These are phyloP conservation scores for Metarhizium guizhouense DNA, from an alignment of 2,329 filamentous ascomycete genomes.

Conservation along the genomic window DNA sequence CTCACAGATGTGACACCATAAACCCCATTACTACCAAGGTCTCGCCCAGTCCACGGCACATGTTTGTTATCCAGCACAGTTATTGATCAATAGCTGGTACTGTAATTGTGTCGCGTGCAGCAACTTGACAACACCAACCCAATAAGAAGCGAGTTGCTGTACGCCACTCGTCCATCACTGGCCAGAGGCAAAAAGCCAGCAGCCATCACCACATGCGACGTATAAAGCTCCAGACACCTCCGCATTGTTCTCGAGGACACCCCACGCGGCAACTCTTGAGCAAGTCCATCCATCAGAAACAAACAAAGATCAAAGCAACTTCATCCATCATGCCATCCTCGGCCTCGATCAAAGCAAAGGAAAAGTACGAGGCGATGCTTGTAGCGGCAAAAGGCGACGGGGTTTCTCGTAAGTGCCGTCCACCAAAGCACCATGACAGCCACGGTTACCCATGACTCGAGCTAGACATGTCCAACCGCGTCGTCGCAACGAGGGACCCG, in stretches of 20 bases:
- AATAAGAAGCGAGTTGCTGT: neutral
- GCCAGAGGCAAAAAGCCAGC: neutral
- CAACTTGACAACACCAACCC: neutral
- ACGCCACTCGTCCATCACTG: neutral
- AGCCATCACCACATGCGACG: neutral
- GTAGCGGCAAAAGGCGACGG: neutral
- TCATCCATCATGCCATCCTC: neutral
- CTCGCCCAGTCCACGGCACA: neutral
- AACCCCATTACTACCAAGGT: no score
- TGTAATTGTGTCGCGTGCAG: neutral
- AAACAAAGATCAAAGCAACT: neutral
- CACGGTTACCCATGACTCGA: neutral
- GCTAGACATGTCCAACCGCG: slow-evolving; percentile 7
- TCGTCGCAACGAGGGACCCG: slow-evolving; percentile 7
- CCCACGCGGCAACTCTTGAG: neutral
- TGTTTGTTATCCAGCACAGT: neutral
- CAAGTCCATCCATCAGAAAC: neutral
- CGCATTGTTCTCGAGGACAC: neutral
- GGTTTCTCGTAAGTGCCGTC: neutral
- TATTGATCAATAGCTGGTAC: neutral
- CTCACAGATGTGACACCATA: no score
- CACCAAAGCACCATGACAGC: neutral
- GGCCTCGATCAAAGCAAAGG: neutral
- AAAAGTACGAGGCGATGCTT: neutral
- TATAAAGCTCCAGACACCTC: neutral